Base-by-base conservation (phyloP, 192 early-diverging fungal genomes). In the Paraglomus brasilianum region DNA sequence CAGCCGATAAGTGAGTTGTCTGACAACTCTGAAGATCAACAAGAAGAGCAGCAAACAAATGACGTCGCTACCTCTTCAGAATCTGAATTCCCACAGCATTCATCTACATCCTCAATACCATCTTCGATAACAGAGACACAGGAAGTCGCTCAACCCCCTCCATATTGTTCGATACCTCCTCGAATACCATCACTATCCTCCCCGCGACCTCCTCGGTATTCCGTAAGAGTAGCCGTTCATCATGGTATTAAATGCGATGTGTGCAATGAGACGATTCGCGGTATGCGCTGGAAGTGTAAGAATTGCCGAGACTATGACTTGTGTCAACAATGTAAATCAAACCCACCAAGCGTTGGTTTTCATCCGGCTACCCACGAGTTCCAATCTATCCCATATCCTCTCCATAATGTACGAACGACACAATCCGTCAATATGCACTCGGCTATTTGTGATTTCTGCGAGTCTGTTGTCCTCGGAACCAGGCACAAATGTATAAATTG, bases 401-500 rank as follows among this genome's bases (percentile, higher is more conserved):
- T 41, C 19, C 69, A 48, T 17, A 43, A n/a, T 43, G 51, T 39
- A 41, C 5, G 22, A 17, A 8, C 38, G 13, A 15, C 39, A 43
- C 4, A 17, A 36, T 39, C 22, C 30, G 22, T n/a, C 5, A 56
- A 59, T 40, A 30, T 41, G 13, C 79, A 74, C 40, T 51, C 36
- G 8, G 76, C 77, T 8, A 65, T 59, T 38, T 90, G 88, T 69
- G 83, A 87, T 62, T 78, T 79, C 60, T 90, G 88, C 74, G 72
- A 75, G 10, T 74, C 71, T 13, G 56, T 66, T 4, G 86, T 91
- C 19, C 44, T 45, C 42, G 86, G 86, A 5, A 76, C 79, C 17
- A 76, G 86, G 5, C 85, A 89, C 77, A 82, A 78, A 64, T 91
- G 89, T 70, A 81, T 81, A n/a, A 67, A 70, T 36, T 80, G 74